Evolutionary conservation across 768 basidiomycete genomes (phyloP).

Genomic region (Candolleomyces eurysporus): DNA sequence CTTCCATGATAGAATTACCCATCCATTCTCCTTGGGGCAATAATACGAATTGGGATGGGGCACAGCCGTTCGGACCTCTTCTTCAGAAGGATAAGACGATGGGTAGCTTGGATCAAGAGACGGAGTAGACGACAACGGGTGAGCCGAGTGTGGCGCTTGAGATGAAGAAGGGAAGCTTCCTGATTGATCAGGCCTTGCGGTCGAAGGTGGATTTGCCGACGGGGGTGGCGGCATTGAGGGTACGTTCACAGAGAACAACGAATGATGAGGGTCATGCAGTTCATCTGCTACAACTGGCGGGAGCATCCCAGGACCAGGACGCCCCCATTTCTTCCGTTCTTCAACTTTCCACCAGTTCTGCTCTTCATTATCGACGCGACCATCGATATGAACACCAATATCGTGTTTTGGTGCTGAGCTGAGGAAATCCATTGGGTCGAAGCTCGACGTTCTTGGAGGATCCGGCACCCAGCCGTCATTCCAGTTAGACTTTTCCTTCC

Average conservation of each 20-base stretch:
- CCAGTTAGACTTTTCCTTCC: constrained; percentile 17
- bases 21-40: constrained; percentile 78
- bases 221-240: constrained; percentile 19
- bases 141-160: constrained; percentile 6
- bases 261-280: constrained; percentile 72
- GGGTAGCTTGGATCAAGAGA: constrained; percentile 17
- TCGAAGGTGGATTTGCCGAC: constrained; percentile 11
- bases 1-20: constrained; percentile 75
- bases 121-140: constrained; percentile 20
- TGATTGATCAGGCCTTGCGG: constrained; percentile 8
- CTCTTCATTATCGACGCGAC: constrained; percentile 60
- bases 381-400: constrained; percentile 50
- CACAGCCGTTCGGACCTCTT: constrained; percentile 64
- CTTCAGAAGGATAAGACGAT: constrained; percentile 35
- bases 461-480: constrained; percentile 3
- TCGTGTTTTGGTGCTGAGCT: constrained; percentile 15
- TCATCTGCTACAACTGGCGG: constrained; percentile 65
- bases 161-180: neutral
- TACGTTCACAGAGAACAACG: constrained; percentile 60
- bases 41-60: constrained; percentile 85
- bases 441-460: constrained; percentile 9
- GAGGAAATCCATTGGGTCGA: constrained; percentile 25
- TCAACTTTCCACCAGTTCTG: constrained; percentile 65
- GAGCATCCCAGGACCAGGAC: constrained; percentile 72
- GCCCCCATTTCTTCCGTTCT: constrained; percentile 38